Evolutionary conservation across 306 rosid species (phyloP), one percentile per base, ranked within the genome.

Genomic region (Bauhinia variegata): DNA sequence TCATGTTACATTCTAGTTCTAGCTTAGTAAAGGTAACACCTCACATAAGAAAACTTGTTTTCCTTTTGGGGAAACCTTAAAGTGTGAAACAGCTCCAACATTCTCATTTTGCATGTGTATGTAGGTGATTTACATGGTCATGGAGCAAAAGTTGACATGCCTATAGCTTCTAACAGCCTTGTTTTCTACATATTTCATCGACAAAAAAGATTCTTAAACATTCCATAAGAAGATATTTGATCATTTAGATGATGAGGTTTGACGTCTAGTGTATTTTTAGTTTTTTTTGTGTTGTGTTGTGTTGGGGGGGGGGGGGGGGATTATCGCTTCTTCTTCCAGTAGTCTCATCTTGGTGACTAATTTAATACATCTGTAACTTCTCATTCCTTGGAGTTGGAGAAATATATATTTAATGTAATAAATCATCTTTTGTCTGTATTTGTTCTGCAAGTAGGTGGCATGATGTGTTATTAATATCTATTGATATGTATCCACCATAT

Each of bases 381-480:
- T 60, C 38, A 53, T 64, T 13, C 31, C 55, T 58, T 17, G 16
- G 63, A 55, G 17, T 58, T 17, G 16, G 63, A 55, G 17, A 54
- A 55, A 36, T 4, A 2, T 69, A 33, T 23, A 8, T 28, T 68
- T 68, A 39, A 67, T 43, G 56, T 60, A 18, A 52, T 59, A 38
- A 5, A 48, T 46, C 14, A 12, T 5, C 1, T 42, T 75, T 30
- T 16, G 11, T 64, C 32, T 37, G 7, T 37, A 5, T 6, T 28
- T 70, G 66, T 47, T 57, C 52, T 60, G 71, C 48, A 67, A 67
- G 19, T 16, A n/a, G 54, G 32, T 50, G 43, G 34, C 52, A 49
- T 15, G 54, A 71, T 43, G 31, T 58, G 54, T 78, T 54, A 19
- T 56, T 13, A 41, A 67, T 67, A 63, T 61, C 51, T 30, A 65